Evolutionary conservation across 2,329 filamentous ascomycete species (phyloP), one percentile per base, ranked within the genome.

Genomic region (Botrytis hyacinthi): DNA sequence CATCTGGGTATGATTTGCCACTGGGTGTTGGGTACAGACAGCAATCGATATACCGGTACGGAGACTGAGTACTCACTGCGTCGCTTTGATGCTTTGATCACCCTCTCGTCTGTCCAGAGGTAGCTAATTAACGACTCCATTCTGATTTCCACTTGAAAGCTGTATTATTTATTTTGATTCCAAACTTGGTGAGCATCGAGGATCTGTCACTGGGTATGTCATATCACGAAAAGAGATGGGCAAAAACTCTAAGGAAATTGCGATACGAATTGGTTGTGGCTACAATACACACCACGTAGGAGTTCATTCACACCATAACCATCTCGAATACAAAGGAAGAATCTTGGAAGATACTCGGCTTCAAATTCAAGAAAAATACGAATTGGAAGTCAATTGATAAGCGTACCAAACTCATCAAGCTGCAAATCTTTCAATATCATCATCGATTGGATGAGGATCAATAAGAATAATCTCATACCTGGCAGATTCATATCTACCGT

Each of bases 301-400:
- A 61, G 22, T 61, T 40, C 59, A 26, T 16, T n/a, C 22, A 8
- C 48, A 22, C 59, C 51, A n/a, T 54, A 26, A 22, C 59, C 51
- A n/a, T 54, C 26, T 29, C 51, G n/a, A 54, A 46, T 46, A 26
- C 62, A 65, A 32, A 32, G 42, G 62, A 65, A 65, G 40, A 65
- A 46, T 32, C 62, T 46, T 63, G 63, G 63, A 29, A 67, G 26
- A 67, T 46, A 37, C 48, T 67, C 46, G 65, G 65, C 48, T 29
- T n/a, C 46, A 29, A 22, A 67, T 35, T 40, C 35, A 40, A n/a
- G 22, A 62, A 61, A 1, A n/a, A 61, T 22, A 40, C 32, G 59
- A 61, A 61, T 22, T n/a, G 48, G 60, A 62, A 42, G 37, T n/a
- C n/a, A 62, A n/a, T 8, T 20, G 40, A 63, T 26, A n/a, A 40